Evolutionary conservation across 139 green algal species (phyloP).

Genomic region (Picocystis salinarum): DNA sequence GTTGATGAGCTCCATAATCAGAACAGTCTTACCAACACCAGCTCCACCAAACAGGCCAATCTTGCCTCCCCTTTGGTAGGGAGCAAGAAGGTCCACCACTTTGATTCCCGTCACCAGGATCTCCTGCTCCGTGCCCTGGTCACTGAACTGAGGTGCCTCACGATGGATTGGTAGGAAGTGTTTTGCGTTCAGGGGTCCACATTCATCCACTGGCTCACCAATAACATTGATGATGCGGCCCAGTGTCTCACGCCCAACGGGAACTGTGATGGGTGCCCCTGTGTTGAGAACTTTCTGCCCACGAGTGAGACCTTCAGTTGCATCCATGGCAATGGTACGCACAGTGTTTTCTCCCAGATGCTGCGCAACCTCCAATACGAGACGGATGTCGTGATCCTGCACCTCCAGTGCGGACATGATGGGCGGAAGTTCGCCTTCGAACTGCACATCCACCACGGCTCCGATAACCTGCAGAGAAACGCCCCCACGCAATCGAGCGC

Average conservation of each 20-base stretch:
- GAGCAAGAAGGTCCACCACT: slow-evolving; percentile 95
- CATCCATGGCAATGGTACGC: slow-evolving; percentile 96
- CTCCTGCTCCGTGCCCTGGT: slow-evolving; percentile 92
- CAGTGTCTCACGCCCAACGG: slow-evolving; percentile 84
- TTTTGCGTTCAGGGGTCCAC: slow-evolving; percentile 68
- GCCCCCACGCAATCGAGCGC: too few relatives aligned
- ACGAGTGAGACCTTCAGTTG: slow-evolving; percentile 83
- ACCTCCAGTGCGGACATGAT: slow-evolving; percentile 87
- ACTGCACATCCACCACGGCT: slow-evolving; percentile 94
- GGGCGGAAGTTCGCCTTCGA: slow-evolving; percentile 74
- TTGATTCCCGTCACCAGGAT: slow-evolving; percentile 98
- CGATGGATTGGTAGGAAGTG: slow-evolving; percentile 81
- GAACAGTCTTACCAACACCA: slow-evolving; percentile 97
- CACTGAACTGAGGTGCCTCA: slow-evolving; percentile 78
- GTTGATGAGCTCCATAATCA: slow-evolving; percentile 99
- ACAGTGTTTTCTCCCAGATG: slow-evolving; percentile 95
- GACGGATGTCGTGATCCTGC: slow-evolving; percentile 50
- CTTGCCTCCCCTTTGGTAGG: slow-evolving; percentile 97
- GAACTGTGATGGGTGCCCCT: slow-evolving; percentile 80
- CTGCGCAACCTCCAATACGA: slow-evolving; percentile 95
- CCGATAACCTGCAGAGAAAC: slow-evolving; percentile 85
- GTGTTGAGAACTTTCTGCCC: slow-evolving; percentile 84
- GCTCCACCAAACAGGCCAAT: slow-evolving; percentile 98
- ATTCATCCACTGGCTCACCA: slow-evolving; percentile 95
- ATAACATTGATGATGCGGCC: slow-evolving; percentile 99